Percentiles rank a stretch among this genome's conserved stretches.
Conservation (phyloP, 441 rosid species). For the Jatropha multifida region DNA sequence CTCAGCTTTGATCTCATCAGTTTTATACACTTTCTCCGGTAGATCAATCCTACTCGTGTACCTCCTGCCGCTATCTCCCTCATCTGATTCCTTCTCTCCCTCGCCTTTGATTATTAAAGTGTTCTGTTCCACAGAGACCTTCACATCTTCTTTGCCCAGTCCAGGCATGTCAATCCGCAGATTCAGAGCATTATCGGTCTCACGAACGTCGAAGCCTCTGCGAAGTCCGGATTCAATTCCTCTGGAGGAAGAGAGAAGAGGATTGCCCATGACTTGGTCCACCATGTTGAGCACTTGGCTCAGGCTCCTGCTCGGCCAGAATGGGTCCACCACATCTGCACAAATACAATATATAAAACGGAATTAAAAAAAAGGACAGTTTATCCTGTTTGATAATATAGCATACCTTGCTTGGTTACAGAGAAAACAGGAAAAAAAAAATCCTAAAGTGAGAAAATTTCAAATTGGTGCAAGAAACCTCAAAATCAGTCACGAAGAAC, state of each 20-base stretch:
- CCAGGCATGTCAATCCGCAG: conserved; percentile 60
- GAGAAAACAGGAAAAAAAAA: too few species aligned
- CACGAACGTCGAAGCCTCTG: conserved; percentile 59
- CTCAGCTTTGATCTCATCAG: conserved; percentile 46
- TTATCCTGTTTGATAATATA: too few species aligned
- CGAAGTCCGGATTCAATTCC: conserved; percentile 39
- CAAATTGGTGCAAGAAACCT: too few species aligned
- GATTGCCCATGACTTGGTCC: conserved; percentile 56
- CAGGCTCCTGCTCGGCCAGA: conserved; percentile 56
- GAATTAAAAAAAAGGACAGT: neutral
- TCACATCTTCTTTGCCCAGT: conserved; percentile 45
- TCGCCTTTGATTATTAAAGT: conserved; percentile 42
- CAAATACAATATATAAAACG: neutral
- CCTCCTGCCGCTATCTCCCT: conserved; percentile 29
- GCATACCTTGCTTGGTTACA: too few species aligned
- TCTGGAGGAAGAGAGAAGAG: conserved; percentile 34
- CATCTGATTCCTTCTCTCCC: conserved; percentile 30
- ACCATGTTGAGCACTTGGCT: conserved; percentile 56
- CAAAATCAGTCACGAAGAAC: too few species aligned
- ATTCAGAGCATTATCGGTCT: conserved; percentile 45
- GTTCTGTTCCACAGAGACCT: conserved; percentile 36
- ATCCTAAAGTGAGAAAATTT: too few species aligned
- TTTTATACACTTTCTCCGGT: conserved; percentile 29
- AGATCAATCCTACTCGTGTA: conserved; percentile 41
- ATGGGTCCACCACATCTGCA: conserved; percentile 61